Conservation (phyloP, 192 early-diverging fungal species). For the Rhizophagus sp. region DNA sequence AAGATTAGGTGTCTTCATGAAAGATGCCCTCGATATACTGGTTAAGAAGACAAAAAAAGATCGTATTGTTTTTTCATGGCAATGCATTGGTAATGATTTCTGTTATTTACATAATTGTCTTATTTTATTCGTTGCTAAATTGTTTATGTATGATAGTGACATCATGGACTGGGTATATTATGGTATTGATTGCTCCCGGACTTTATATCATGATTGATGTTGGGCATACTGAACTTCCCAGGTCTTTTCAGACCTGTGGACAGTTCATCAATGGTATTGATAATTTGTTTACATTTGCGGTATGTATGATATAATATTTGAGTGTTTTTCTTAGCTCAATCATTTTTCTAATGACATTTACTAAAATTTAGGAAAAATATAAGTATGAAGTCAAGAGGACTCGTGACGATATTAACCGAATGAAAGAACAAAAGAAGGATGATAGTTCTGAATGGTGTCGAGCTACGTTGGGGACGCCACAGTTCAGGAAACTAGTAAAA, state of each 20-base stretch:
- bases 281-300: constrained; percentile 16
- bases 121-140: no score
- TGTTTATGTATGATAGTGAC: not conserved
- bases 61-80: not conserved
- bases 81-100: not conserved
- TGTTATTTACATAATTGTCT: no score
- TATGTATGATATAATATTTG: not conserved
- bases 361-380: no score
- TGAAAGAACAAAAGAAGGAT: no score
- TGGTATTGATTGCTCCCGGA: not conserved
- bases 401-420: no score
- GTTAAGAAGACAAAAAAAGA: not conserved
- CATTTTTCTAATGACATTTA: no score
- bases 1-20: constrained; percentile 25
- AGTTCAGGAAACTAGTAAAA: no score
- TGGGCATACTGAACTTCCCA: constrained; percentile 20
- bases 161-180: constrained; percentile 10
- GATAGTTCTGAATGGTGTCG: no score
- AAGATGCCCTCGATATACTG: constrained; percentile 18
- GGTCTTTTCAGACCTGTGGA: constrained; percentile 22
- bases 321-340: no score
- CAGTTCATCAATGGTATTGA: constrained; percentile 19
- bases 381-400: no score
- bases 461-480: no score
- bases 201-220: not conserved